Evolutionary conservation across 345 rosid species (phyloP).

Genomic region (Syzygium grande): DNA sequence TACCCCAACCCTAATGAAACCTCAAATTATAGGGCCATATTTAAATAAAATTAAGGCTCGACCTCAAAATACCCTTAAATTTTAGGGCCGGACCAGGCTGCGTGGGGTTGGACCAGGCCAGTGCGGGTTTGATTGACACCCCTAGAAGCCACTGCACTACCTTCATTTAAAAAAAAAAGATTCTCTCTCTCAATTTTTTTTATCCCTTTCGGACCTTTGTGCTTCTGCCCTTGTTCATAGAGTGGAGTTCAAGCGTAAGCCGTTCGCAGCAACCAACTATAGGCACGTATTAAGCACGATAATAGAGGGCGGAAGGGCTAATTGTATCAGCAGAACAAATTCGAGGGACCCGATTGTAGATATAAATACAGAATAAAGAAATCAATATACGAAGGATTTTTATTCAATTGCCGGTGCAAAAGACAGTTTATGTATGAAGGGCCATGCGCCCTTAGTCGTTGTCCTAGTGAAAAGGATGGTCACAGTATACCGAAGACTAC

Average conservation of each 20-base stretch:
- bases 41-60: too few species aligned
- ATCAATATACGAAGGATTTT: rapidly evolving
- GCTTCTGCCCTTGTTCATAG: not conserved
- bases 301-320: not conserved
- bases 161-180: not conserved
- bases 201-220: not conserved
- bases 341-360: not conserved
- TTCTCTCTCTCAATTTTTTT: not conserved
- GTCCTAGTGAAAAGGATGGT: too few species aligned
- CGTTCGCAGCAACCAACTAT: not conserved
- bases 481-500: too few species aligned
- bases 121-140: too few species aligned
- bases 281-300: not conserved
- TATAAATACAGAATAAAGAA: not conserved
- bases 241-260: not conserved
- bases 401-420: rapidly evolving
- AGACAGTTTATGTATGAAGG: too few species aligned
- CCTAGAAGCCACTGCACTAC: not conserved
- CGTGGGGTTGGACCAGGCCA: too few species aligned
- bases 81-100: too few species aligned
- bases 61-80: too few species aligned
- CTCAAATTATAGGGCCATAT: too few species aligned
- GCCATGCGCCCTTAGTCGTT: too few species aligned
- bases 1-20: too few species aligned
- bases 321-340: not conserved